Evolutionary conservation across 306 rosid species (phyloP).

Genomic region (Prunus padus): DNA sequence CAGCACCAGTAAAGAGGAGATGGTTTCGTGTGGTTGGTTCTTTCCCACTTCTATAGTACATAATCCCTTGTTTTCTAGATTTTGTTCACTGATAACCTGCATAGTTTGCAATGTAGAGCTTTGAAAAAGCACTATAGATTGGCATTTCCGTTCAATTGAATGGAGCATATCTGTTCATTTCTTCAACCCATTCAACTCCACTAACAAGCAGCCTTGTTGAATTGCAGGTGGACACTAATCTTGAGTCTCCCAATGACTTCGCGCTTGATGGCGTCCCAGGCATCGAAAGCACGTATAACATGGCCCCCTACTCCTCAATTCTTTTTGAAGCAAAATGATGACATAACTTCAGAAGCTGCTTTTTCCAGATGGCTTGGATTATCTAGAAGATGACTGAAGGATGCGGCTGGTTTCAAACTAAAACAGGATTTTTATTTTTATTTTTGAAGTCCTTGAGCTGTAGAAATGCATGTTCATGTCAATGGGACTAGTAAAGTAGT

Average conservation of each 20-base stretch:
- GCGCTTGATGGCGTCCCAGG: slow-evolving; percentile 59
- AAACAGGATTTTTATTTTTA: not conserved
- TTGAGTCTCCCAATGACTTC: slow-evolving; percentile 69
- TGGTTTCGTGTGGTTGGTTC: slow-evolving; percentile 95
- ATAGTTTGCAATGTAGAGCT: not conserved
- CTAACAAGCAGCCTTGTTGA: not conserved
- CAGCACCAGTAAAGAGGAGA: slow-evolving; percentile 55
- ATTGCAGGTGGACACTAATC: slow-evolving; percentile 80
- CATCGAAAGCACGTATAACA: slow-evolving; percentile 45
- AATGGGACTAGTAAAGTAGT: not conserved
- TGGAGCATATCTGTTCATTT: not conserved
- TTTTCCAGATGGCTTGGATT: not conserved
- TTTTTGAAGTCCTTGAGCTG: not conserved
- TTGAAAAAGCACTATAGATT: not conserved
- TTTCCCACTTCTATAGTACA: slow-evolving; percentile 5
- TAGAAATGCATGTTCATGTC: not conserved
- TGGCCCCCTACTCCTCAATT: slow-evolving; percentile 82
- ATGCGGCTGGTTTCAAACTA: not conserved
- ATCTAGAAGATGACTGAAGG: not conserved
- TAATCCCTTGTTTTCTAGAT: not conserved
- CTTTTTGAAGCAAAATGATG: slow-evolving; percentile 75
- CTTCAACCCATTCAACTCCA: not conserved
- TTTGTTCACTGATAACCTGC: not conserved
- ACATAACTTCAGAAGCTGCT: slow-evolving; percentile 29
- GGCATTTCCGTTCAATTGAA: not conserved